A percentile compares a stretch with the other conserved stretches of the same genome.
Evolutionary conservation across 148 eudicot genomes (phyloP).

Genomic region (Polygonum maritimum): DNA sequence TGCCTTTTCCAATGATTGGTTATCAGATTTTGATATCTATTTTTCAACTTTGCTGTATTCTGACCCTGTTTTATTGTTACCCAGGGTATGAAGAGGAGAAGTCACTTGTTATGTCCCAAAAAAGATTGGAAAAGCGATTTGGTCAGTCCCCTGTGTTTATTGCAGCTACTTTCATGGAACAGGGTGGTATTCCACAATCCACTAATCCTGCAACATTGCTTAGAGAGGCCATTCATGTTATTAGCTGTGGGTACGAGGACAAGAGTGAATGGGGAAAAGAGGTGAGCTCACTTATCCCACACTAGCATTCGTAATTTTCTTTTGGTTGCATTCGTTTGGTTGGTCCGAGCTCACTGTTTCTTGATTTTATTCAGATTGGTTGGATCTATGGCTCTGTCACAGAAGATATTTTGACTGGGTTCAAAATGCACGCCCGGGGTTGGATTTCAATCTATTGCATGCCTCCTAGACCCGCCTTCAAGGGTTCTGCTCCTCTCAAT

Average conservation of each 20-base stretch:
- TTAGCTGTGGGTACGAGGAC: constrained; percentile 95
- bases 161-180: constrained; percentile 93
- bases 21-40: neutral
- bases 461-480: constrained; percentile 66
- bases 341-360: constrained; percentile 4
- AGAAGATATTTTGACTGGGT: constrained; percentile 70
- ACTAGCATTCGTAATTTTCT: neutral
- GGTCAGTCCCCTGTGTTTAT: constrained; percentile 97
- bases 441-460: constrained; percentile 69
- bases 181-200: constrained; percentile 85
- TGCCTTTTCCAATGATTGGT: neutral
- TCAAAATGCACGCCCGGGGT: constrained; percentile 70
- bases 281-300: constrained; percentile 29
- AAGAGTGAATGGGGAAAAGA: constrained; percentile 99
- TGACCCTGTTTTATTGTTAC: constrained; percentile 11
- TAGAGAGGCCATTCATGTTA: constrained; percentile 96
- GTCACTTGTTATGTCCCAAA: constrained; percentile 89
- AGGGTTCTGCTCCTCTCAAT: constrained; percentile 77
- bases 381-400: constrained; percentile 78
- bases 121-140: constrained; percentile 91
- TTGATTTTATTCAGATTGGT: constrained; percentile 38
- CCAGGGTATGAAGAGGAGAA: constrained; percentile 93
- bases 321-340: neutral
- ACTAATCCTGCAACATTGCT: constrained; percentile 78
- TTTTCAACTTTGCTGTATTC: constrained; percentile 1